Evolutionary conservation across 768 basidiomycete species (phyloP).

Genomic region (Amanita phalloides): DNA sequence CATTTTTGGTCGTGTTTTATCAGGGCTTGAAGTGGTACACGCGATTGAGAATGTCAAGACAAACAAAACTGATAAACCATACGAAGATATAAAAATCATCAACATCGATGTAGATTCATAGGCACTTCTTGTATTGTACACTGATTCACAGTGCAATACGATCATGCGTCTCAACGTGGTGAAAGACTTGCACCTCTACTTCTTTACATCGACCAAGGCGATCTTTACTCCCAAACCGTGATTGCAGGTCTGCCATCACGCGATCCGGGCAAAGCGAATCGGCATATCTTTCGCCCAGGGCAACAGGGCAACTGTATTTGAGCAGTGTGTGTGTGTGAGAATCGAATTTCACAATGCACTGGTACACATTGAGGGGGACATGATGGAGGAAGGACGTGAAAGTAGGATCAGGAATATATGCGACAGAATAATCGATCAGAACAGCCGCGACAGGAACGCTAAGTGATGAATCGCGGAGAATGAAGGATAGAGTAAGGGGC

Average conservation of each 20-base stretch:
- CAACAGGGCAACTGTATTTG: conserved; percentile 48
- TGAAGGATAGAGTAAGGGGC: conserved; percentile 14
- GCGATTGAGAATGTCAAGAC: conserved; percentile 86
- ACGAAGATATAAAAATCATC: conserved; percentile 87
- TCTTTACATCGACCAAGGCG: not conserved
- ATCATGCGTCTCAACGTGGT: conserved; percentile 27
- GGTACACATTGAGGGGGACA: conserved; percentile 40
- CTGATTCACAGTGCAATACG: conserved; percentile 32
- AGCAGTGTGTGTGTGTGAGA: conserved; percentile 26
- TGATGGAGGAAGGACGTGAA: conserved; percentile 31
- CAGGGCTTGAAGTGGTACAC: conserved; percentile 85
- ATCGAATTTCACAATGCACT: conserved; percentile 21
- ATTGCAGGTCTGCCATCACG: conserved; percentile 23
- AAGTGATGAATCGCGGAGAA: conserved; percentile 14
- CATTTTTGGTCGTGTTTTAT: conserved; percentile 83
- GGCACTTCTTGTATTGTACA: not conserved
- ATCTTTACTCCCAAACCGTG: conserved; percentile 9
- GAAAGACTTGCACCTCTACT: conserved; percentile 14
- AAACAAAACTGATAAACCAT: conserved; percentile 80
- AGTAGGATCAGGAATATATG: conserved; percentile 27
- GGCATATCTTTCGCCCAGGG: conserved; percentile 12
- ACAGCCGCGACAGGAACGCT: conserved; percentile 46
- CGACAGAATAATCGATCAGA: conserved; percentile 52
- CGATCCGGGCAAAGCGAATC: conserved; percentile 12
- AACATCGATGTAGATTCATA: conserved; percentile 56